Evolutionary conservation across 768 basidiomycete genomes (phyloP), one percentile per base, ranked within the genome.

Genomic region (Xerocomus spinulosus): DNA sequence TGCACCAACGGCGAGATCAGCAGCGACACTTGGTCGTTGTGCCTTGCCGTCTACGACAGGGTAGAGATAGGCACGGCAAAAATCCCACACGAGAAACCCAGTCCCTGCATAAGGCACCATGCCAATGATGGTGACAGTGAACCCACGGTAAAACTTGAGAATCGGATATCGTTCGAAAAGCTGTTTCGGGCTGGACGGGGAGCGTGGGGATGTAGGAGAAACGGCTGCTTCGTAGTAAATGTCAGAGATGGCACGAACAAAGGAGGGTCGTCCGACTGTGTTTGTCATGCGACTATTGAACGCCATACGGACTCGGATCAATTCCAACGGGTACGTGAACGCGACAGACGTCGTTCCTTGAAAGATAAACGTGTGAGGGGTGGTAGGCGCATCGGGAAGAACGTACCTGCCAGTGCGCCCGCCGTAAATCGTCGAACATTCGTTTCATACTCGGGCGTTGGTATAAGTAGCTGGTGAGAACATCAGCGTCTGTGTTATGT

Each of bases 31-130:
- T 5, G 73, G 62, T 15, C 60, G 61, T 14, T 61, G 62, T 4
- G 71, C 68, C 34, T 74, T 73, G 20, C 73, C 68, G 18, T 71
- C 65, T 18, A 58, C 58, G 32, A 70, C 68, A 30, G 80, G 80
- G 25, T 83, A 70, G 48, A 87, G 70, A 28, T 70, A 70, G 12
- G 84, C 76, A 42, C 83, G 78, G 35, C 87, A 74, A 63, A 75
- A 85, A 34, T 88, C 94, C 85, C 92, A 98, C 26, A 85, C 83
- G 38, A 97, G 78, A 73, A 98, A 98, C 12, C 90, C 91, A 3
- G 92, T 89, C 17, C 95, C 95, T 3, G 93, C 92, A 58, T 98
- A 97, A 5, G 95, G 95, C 26, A 98, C 74, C 78, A 97, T 98
- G 37, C 96, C 95, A 12, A 81, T 67, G 32, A 98, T 68, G 18